These are phyloP conservation scores for Collybia mongolica DNA, from an alignment of 768 basidiomycete species.

Conservation along the genomic window DNA sequence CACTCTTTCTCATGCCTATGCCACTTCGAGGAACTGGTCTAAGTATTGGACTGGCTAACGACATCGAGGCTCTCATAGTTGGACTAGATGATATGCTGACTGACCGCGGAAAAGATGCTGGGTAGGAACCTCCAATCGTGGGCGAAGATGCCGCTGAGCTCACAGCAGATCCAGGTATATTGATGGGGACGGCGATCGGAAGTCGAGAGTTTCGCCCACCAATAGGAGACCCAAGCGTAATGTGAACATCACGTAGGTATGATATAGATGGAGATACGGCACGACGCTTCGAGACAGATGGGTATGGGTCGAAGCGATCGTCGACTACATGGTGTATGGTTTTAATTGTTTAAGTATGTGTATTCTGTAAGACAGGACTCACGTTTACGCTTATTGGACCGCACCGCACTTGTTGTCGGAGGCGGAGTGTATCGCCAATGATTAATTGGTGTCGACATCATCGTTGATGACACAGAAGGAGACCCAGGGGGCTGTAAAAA, in stretches of 20 bases:
- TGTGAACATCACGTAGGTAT: slow-evolving; percentile 60
- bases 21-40: slow-evolving; percentile 58
- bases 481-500: slow-evolving; percentile 51
- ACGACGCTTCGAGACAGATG: slow-evolving; percentile 72
- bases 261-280: slow-evolving; percentile 81
- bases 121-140: slow-evolving; percentile 52
- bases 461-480: slow-evolving; percentile 50
- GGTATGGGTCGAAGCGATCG: slow-evolving; percentile 85
- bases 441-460: slow-evolving; percentile 40
- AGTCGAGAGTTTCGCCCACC: slow-evolving; percentile 44
- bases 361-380: slow-evolving; percentile 19
- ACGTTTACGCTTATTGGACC: slow-evolving; percentile 84
- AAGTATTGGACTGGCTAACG: slow-evolving; percentile 75
- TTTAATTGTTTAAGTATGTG: slow-evolving; percentile 5
- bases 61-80: slow-evolving; percentile 67
- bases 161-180: slow-evolving; percentile 52
- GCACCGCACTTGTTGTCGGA: slow-evolving; percentile 72
- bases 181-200: slow-evolving; percentile 67
- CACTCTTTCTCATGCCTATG: slow-evolving; percentile 47
- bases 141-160: slow-evolving; percentile 76
- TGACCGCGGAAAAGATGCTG: slow-evolving; percentile 46
- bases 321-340: slow-evolving; percentile 54
- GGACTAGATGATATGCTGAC: slow-evolving; percentile 69
- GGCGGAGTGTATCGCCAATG: slow-evolving; percentile 86
- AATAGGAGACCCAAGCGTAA: slow-evolving; percentile 48